A percentile compares a stretch with the other conserved stretches of the same genome.
Evolutionary conservation across 2,329 filamentous ascomycete species (phyloP).

Genomic region (Colletotrichum sp.): DNA sequence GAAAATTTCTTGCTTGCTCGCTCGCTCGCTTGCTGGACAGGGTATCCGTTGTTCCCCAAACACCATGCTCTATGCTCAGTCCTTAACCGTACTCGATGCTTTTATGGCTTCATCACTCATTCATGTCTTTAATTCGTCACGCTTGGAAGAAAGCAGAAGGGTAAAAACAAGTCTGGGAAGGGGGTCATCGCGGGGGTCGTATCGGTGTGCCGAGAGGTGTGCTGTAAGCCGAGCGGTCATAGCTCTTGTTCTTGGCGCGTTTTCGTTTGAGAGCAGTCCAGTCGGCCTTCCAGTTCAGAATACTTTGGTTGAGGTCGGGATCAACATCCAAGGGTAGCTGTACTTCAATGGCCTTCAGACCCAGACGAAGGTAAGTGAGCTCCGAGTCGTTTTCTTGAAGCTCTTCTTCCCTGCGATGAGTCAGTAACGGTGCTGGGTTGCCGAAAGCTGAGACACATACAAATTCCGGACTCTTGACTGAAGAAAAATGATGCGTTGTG

Average conservation of each 20-base stretch:
- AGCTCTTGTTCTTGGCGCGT: conserved; percentile 32
- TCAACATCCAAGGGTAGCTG: conserved; percentile 59
- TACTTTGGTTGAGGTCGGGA: conserved; percentile 62
- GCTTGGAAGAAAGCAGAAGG: conserved; percentile 7
- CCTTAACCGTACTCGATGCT: conserved; percentile 18
- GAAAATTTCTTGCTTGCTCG: not conserved
- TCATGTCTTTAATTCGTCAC: conserved; percentile 19
- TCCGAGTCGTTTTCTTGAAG: conserved; percentile 63
- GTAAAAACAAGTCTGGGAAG: conserved; percentile 8
- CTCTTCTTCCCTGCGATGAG: conserved; percentile 54
- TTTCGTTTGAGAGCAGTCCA: conserved; percentile 58
- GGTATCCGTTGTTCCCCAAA: conserved; percentile 18
- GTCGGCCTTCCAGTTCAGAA: conserved; percentile 66
- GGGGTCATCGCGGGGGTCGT: conserved; percentile 16
- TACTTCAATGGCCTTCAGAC: conserved; percentile 67
- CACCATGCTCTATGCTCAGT: conserved; percentile 22
- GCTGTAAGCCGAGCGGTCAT: conserved; percentile 16
- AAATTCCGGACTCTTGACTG: conserved; percentile 64
- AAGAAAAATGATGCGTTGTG: conserved; percentile 63
- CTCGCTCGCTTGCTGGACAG: conserved; percentile 4
- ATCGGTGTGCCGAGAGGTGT: conserved; percentile 17
- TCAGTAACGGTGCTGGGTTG: not conserved
- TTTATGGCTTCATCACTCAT: conserved; percentile 20
- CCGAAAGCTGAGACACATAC: conserved; percentile 37
- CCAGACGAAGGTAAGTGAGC: conserved; percentile 65